Evolutionary conservation across 225 moss, liverwort and hornwort species (phyloP).

Genomic region (Physcomitrellopsis africana): DNA sequence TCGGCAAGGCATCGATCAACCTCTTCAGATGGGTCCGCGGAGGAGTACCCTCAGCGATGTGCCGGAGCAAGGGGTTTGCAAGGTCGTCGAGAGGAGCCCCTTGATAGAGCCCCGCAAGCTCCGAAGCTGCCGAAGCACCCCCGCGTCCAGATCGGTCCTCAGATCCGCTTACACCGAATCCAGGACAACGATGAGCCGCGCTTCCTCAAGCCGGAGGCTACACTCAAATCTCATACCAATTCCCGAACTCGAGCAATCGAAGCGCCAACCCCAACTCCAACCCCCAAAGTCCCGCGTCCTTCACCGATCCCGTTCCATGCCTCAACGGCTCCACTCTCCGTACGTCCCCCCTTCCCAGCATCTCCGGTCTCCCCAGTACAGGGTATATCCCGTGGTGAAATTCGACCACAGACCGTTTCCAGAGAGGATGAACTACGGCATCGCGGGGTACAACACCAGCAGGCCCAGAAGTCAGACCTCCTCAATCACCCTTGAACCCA

Average conservation of each 20-base stretch:
- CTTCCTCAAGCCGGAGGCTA: neutral
- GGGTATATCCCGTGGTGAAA: slow-evolving; percentile 39
- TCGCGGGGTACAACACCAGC: slow-evolving; percentile 54
- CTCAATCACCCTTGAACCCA: slow-evolving; percentile 18
- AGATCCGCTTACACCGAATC: slow-evolving; percentile 31
- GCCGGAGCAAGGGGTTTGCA: slow-evolving; percentile 20
- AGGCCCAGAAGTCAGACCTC: slow-evolving; percentile 16
- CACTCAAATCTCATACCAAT: slow-evolving; percentile 16
- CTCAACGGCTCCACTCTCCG: slow-evolving; percentile 15
- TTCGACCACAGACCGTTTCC: slow-evolving; percentile 34
- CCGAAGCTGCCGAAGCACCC: slow-evolving; percentile 42
- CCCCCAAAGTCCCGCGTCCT: neutral
- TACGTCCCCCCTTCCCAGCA: neutral
- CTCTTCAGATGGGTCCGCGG: neutral
- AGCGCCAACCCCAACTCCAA: neutral
- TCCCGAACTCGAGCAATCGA: slow-evolving; percentile 24
- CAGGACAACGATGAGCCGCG: neutral
- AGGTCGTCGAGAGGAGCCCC: slow-evolving; percentile 27
- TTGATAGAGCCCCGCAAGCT: slow-evolving; percentile 33
- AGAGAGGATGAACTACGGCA: slow-evolving; percentile 52
- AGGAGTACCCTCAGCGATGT: slow-evolving; percentile 24
- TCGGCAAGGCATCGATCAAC: no score
- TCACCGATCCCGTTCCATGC: slow-evolving; percentile 42
- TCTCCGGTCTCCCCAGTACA: slow-evolving; percentile 41
- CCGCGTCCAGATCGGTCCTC: neutral